Base-by-base conservation (phyloP, 495 filamentous ascomycete species). In the Annulohypoxylon stygium region DNA sequence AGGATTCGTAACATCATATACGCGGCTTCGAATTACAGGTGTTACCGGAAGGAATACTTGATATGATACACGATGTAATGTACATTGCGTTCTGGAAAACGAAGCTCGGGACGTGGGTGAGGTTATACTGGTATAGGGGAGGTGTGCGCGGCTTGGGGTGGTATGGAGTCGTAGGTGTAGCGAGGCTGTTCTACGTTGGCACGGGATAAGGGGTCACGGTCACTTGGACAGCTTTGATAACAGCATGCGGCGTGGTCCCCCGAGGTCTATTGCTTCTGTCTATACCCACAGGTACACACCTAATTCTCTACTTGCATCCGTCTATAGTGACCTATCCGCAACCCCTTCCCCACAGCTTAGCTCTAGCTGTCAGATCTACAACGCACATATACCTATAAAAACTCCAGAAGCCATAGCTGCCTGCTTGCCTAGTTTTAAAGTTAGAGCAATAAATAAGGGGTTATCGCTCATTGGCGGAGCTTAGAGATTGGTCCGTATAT, bases 1-100 rank as follows among this genome's bases (percentile, higher is more conserved):
- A 26, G 50, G 12, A 30, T 12, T 48, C 10, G 18, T 57, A 50
- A 26, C 36, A 26, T n/a, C 20, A 0, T 10, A 30, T 65, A 65
- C 65, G 53, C 70, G 54, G 65, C 36, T 16, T 60, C 9, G 34
- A 69, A 57, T 14, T 50, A 69, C 54, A 72, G 14, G 53, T 61
- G 26, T 33, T 23, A 66, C 61, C 16, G 20, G 36, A 18, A 4
- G 9, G 18, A 20, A 8, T 36, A 18, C 18, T 6, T n/a, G 30
- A 11, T 20, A 58, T 34, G 6, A 23, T 2, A 36, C 59, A 36
- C 48, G 11, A 36, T 8, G 26, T 51, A 63, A 4, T 23, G 20
- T 25, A 37, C 18, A 25, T 45, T 50, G 11, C 30, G 23, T 48
- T 37, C 39, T 39, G 1, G 20, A 43, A 62, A 37, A 16, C n/a